Percentiles rank a stretch among this genome's conserved stretches.
phyloP scores from a whole-genome alignment of 2,329 filamentous ascomycete species.

The Tricladium varicosporioides region DNA sequence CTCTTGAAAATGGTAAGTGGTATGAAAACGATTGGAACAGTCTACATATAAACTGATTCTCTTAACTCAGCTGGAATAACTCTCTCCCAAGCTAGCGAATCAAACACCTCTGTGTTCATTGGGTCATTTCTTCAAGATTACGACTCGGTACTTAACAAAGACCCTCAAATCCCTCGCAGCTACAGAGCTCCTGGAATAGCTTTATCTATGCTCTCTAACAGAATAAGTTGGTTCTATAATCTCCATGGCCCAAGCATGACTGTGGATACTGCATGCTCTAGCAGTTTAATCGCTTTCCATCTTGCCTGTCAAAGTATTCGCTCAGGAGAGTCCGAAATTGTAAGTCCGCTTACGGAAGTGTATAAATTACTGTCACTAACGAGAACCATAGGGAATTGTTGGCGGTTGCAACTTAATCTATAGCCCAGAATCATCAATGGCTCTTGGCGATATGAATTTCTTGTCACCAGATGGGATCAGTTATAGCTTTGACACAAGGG shows the following conservation, averaged over 20 bases:
- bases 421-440: not conserved
- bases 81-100: not conserved
- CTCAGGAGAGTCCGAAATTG: conserved; percentile 34
- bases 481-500: conserved; percentile 54
- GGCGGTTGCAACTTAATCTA: not conserved
- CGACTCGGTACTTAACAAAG: not conserved
- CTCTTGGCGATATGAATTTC: conserved; percentile 27
- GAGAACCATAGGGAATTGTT: not conserved
- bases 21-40: not conserved
- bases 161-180: not conserved
- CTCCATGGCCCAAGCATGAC: conserved; percentile 49
- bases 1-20: conserved; percentile 30
- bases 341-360: conserved; percentile 32
- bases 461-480: conserved; percentile 43
- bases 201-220: conserved; percentile 47
- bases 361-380: not conserved
- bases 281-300: conserved; percentile 52
- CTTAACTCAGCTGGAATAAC: conserved; percentile 9
- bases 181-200: conserved; percentile 27
- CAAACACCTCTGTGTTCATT: conserved; percentile 44
- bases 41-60: no score
- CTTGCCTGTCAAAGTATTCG: conserved; percentile 49
- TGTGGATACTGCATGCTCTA: conserved; percentile 57
- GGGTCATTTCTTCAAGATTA: conserved; percentile 40
- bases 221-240: conserved; percentile 53